Conservation (phyloP, 2,329 filamentous ascomycete species). For the Alternaria gaisen region DNA sequence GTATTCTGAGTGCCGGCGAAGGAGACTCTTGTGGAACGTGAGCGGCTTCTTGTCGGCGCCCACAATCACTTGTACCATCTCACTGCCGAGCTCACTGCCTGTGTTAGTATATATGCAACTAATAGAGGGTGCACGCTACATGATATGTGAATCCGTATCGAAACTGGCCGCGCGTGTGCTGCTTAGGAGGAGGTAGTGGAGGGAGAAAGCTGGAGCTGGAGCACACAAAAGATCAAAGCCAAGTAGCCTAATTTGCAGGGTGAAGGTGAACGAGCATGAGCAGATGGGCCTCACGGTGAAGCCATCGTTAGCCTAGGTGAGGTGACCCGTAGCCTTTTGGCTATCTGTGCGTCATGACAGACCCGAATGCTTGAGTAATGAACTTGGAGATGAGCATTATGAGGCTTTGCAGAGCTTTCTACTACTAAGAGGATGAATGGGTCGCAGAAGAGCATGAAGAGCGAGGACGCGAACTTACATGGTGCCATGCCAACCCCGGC, state of each 20-base stretch:
- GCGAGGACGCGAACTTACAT: conserved; percentile 13
- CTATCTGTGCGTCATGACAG: too few relatives aligned
- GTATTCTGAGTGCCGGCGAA: neutral
- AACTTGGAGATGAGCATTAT: too few relatives aligned
- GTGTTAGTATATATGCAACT: neutral
- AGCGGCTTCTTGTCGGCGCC: neutral
- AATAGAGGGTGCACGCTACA: neutral
- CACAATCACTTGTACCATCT: neutral
- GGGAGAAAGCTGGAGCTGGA: neutral
- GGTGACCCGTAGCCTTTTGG: too few relatives aligned
- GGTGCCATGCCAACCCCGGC: conserved; percentile 7
- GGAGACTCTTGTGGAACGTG: neutral
- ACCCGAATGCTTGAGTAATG: too few relatives aligned
- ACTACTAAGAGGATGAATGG: neutral
- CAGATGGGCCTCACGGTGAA: neutral
- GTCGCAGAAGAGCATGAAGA: neutral
- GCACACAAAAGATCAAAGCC: too few relatives aligned
- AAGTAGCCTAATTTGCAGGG: neutral
- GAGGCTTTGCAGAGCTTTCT: too few relatives aligned
- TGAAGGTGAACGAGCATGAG: neutral
- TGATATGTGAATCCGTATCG: neutral
- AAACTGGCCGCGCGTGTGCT: neutral
- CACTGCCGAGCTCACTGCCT: neutral
- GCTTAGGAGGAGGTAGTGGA: neutral
- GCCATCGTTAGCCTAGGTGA: neutral